These are phyloP conservation scores for Blastobotrys indianensis DNA, from an alignment of 1,139 yeast genomes.

Conservation along the genomic window DNA sequence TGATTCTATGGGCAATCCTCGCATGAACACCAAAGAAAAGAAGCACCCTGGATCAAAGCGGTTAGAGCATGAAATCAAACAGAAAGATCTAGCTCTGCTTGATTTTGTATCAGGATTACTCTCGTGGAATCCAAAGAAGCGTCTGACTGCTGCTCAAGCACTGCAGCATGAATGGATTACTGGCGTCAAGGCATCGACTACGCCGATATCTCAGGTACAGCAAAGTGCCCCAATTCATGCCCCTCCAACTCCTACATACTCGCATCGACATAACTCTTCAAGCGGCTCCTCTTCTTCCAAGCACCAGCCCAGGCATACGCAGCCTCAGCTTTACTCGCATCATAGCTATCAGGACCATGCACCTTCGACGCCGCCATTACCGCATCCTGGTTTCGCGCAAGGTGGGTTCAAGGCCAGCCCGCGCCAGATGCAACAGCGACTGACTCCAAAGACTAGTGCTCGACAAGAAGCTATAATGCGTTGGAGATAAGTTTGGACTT, in stretches of 20 bases:
- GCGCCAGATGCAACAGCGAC: slow-evolving; percentile 18
- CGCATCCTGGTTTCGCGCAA: neutral
- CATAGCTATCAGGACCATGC: neutral
- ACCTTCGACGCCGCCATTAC: neutral
- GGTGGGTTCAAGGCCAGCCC: slow-evolving; percentile 14
- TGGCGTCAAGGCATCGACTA: slow-evolving; percentile 16
- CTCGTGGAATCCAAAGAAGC: slow-evolving; percentile 50
- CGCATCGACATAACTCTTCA: too few relatives aligned
- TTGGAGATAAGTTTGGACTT: too few relatives aligned
- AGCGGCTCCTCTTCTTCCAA: neutral
- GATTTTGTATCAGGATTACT: slow-evolving; percentile 35
- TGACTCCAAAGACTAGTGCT: slow-evolving; percentile 8
- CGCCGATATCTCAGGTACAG: too few relatives aligned
- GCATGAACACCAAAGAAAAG: slow-evolving; percentile 30
- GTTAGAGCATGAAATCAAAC: slow-evolving; percentile 26
- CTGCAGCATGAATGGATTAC: slow-evolving; percentile 40
- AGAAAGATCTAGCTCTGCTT: slow-evolving; percentile 28
- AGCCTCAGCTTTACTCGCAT: neutral
- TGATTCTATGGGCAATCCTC: slow-evolving; percentile 42
- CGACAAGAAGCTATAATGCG: too few relatives aligned
- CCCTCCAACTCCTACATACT: too few relatives aligned
- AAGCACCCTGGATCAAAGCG: slow-evolving; percentile 31
- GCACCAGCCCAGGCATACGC: slow-evolving; percentile 3
- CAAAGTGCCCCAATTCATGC: too few relatives aligned
- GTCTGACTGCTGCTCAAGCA: slow-evolving; percentile 43